Evolutionary conservation across 257 asterid genomes (phyloP).

Genomic region (Capsicum pubescens): DNA sequence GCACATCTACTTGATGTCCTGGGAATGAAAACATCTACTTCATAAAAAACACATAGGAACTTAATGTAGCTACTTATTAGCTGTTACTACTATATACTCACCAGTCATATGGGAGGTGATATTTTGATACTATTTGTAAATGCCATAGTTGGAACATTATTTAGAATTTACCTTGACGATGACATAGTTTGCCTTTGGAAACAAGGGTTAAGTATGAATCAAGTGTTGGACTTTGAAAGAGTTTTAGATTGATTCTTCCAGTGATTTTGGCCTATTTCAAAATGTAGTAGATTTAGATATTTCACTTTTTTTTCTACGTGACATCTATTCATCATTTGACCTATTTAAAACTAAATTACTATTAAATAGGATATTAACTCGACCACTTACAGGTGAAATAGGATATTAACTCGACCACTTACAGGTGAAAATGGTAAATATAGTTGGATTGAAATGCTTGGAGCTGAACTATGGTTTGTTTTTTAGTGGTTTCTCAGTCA

Average conservation of each 20-base stretch:
- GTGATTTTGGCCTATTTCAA: constrained; percentile 11
- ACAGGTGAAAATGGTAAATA: constrained; percentile 37
- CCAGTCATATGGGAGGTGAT: neutral
- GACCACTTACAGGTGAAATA: constrained; percentile 68
- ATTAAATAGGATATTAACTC: constrained; percentile 71
- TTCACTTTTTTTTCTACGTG: no score
- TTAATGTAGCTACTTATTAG: constrained; percentile 11
- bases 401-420: constrained; percentile 95
- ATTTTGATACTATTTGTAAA: constrained; percentile 16
- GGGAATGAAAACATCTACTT: neutral
- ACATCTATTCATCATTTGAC: no score
- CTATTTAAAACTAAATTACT: no score
- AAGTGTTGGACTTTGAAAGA: neutral
- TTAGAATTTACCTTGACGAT: constrained; percentile 17
- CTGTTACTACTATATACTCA: neutral
- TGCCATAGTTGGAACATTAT: neutral
- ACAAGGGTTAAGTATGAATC: neutral
- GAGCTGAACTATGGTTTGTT: no score
- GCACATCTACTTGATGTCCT: neutral
- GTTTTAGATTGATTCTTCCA: neutral
- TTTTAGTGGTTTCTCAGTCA: neutral
- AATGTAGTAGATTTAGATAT: no score
- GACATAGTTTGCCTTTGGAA: neutral
- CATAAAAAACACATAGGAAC: neutral
- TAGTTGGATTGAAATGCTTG: no score